Base-by-base conservation (phyloP, 768 basidiomycete species). In the Naganishia friedmannii region DNA sequence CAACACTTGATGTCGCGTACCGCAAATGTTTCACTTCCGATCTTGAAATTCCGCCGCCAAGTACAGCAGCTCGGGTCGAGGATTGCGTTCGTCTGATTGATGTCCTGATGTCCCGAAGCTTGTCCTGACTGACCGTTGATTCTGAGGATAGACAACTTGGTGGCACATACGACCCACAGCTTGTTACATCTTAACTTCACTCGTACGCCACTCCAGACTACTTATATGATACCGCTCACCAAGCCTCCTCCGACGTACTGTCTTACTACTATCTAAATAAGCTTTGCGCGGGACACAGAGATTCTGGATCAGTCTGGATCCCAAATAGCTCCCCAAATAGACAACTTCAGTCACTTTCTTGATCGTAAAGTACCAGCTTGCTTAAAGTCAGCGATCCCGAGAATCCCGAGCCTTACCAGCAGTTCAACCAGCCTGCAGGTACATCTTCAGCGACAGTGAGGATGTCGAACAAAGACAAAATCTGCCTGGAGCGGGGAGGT, bases 1-100 rank as follows among this genome's bases (percentile, higher is more conserved):
- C 34, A 12, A 51, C 7, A 23, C 3, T 51, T 51, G n/a, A 51
- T 3, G 19, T 23, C 48, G 48, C 48, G n/a, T 3, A 26, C 23
- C 48, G 48, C 48, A 51, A 26, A 51, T 51, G 48, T 51, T 51
- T 51, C 48, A 51, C 48, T 51, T 51, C n/a, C 48, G 48, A 42
- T 42, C 42, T 42, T 42, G 42, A 42, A 42, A 42, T 42, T 42
- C 42, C 42, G 42, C 42, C 15, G 42, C 42, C 42, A 10, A 13
- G 2, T 42, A 13, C 42, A 42, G 15, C 7, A 17, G 42, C 42
- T 42, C 2, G 7, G 2, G 7, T 17, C 48, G 3, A 7, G 6
- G 48, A n/a, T 37, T 5, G 3, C 23, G 48, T 51, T 26, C 4
- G 3, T n/a, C 6, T 51, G n/a, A 26, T 13, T 4, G 23, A 26